Conservation (phyloP, 495 filamentous ascomycete genomes). For the Aspergillus taichungensis region DNA sequence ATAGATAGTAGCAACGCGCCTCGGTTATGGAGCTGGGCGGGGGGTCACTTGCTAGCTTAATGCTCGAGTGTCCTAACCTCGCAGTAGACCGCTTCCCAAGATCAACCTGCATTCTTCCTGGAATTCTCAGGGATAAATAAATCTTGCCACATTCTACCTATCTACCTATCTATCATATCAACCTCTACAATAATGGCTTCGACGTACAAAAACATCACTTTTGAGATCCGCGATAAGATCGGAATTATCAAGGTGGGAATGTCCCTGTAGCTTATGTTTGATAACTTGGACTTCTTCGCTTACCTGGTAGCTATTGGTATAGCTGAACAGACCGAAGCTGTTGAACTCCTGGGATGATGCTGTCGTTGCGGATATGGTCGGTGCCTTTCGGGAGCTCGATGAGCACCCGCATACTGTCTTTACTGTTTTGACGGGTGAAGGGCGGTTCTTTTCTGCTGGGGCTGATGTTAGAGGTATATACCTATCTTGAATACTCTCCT, state of each 20-base stretch:
- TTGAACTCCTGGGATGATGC: conserved; percentile 10
- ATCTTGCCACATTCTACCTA: too few relatives aligned
- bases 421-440: conserved; percentile 16
- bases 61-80: too few relatives aligned
- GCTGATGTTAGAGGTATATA: conserved; percentile 11
- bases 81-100: too few relatives aligned
- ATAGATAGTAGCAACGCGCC: too few relatives aligned
- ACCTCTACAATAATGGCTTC: too few relatives aligned
- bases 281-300: too few relatives aligned
- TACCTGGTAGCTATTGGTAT: background rate
- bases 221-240: conserved; percentile 11
- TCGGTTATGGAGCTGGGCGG: too few relatives aligned
- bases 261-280: background rate
- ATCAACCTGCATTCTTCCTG: too few relatives aligned
- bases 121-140: too few relatives aligned
- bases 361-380: conserved; percentile 9
- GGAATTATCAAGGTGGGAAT: conserved; percentile 13
- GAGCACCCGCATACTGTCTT: conserved; percentile 11
- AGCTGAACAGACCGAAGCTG: conserved; percentile 10
- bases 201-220: conserved; percentile 9
- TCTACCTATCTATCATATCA: too few relatives aligned
- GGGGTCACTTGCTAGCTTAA: too few relatives aligned
- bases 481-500: too few relatives aligned
- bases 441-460: conserved; percentile 16
- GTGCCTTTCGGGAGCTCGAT: conserved; percentile 13